Evolutionary conservation across 768 basidiomycete genomes (phyloP), one percentile per base, ranked within the genome.

Genomic region (Naematelia aurantialba): DNA sequence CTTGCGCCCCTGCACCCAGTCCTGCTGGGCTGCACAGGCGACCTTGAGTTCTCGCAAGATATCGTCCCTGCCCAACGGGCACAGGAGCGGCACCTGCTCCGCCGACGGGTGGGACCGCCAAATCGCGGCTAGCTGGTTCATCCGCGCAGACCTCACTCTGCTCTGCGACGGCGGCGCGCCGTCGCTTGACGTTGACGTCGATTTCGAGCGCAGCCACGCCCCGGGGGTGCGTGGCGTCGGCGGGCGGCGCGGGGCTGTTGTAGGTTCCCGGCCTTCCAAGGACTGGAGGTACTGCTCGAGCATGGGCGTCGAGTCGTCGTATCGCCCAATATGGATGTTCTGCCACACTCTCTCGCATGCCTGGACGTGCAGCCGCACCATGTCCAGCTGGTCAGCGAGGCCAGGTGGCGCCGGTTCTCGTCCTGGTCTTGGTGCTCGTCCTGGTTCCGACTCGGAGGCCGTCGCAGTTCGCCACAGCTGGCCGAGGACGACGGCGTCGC

Each of bases 101-200:
- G 50, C 27, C 2, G 21, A 27, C 5, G 60, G 51, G 1, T 46
- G 21, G 19, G 57, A 52, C 14, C 51, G 48, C 66, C 66, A 73
- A 5, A 70, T 54, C 8, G 19, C 22, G 5, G 66, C 62, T 8
- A 73, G 45, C 48, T 65, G 56, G 21, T 66, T n/a, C 30, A 54
- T 65, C 22, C 56, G 51, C 19, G 61, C 57, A 19, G 54, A 27
- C 30, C 26, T 56, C 34, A 31, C 17, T 58, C 14, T 17, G 11
- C 59, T 24, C 5, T 47, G 19, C 27, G 39, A 24, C n/a, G n/a
- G n/a, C n/a, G n/a, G n/a, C n/a, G n/a, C n/a, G n/a, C n/a, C n/a
- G n/a, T n/a, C 17, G 10, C 26, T 24, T 24, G n/a, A 34, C 27
- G 47, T 49, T 19, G 19, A 27, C 30, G n/a, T 58, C 17, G 1